These are phyloP conservation scores for Cercospora zeae-maydis DNA, from an alignment of 2,329 filamentous ascomycete species.

Conservation along the genomic window DNA sequence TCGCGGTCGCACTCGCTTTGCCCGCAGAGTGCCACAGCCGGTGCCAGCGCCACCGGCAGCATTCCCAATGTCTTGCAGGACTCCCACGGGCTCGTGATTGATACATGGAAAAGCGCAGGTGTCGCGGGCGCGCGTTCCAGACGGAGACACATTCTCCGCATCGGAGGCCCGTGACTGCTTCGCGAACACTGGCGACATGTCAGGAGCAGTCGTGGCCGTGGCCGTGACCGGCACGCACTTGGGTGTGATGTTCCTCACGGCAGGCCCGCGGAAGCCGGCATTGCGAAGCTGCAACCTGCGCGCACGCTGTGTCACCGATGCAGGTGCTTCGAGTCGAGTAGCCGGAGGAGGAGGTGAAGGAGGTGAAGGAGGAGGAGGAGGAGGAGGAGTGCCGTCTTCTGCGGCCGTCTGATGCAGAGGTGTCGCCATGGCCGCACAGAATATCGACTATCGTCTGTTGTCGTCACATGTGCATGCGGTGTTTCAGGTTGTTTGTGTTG, in stretches of 20 bases:
- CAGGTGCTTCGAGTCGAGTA: not conserved
- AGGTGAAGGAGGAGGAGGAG: too few species aligned
- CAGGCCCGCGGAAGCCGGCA: constrained; percentile 35
- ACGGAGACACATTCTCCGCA: constrained; percentile 27
- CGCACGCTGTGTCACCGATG: constrained; percentile 25
- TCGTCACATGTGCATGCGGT: not conserved
- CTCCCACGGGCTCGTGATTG: constrained; percentile 25
- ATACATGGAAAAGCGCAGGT: constrained; percentile 21
- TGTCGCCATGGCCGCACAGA: constrained; percentile 6
- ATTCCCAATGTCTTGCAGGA: constrained; percentile 34
- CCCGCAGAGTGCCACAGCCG: constrained; percentile 11
- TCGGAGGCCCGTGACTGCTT: constrained; percentile 19
- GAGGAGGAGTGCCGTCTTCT: not conserved
- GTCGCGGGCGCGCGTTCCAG: constrained; percentile 10
- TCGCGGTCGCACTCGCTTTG: constrained; percentile 21
- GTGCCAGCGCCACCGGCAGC: constrained; percentile 7
- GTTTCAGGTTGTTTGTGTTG: not conserved
- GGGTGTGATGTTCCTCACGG: constrained; percentile 36
- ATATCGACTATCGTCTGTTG: not conserved
- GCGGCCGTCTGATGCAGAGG: not conserved
- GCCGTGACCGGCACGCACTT: constrained; percentile 18
- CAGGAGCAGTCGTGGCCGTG: constrained; percentile 25
- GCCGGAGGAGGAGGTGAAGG: not conserved
- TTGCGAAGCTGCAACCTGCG: constrained; percentile 36
- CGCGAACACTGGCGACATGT: constrained; percentile 15